Percentiles rank a stretch among this genome's conserved stretches.
These are phyloP conservation scores for Debaryomycetaceae sp. DNA, from an alignment of 1,139 yeast genomes.

Conservation along the genomic window DNA sequence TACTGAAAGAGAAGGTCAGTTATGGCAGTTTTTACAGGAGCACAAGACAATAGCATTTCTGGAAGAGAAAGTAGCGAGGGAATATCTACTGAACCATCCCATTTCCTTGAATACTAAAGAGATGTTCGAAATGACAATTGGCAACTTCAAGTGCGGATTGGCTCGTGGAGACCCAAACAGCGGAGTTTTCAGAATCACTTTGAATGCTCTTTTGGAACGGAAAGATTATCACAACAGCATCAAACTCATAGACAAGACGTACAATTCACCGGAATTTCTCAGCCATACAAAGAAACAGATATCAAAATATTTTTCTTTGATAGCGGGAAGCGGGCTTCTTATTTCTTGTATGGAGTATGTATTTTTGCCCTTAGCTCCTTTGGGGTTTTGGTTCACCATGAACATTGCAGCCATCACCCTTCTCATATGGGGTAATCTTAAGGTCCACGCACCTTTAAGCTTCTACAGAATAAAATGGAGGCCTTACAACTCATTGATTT, in stretches of 20 bases:
- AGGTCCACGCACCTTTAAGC: conserved; percentile 13
- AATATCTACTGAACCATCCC: conserved; percentile 22
- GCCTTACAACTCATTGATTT: conserved; percentile 20
- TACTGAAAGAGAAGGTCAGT: conserved; percentile 15
- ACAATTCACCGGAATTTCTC: conserved; percentile 11
- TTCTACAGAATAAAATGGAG: conserved; percentile 37
- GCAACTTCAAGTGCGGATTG: conserved; percentile 9
- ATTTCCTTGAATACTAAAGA: conserved; percentile 16
- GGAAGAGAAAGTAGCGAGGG: conserved; percentile 10
- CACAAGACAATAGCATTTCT: conserved; percentile 8
- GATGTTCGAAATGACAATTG: conserved; percentile 13
- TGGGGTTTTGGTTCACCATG: conserved; percentile 8
- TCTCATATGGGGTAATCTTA: conserved; percentile 9
- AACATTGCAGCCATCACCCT: conserved; percentile 6
- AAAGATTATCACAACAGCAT: conserved; percentile 36
- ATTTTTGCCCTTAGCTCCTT: conserved; percentile 12
- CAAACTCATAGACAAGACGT: conserved; percentile 27
- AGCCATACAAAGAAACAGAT: conserved; percentile 1
- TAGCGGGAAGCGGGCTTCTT: not conserved
- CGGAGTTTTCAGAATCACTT: conserved; percentile 13
- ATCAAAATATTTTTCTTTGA: not conserved
- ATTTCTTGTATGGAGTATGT: conserved; percentile 2
- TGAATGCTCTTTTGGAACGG: conserved; percentile 21
- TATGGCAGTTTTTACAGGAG: conserved; percentile 13
- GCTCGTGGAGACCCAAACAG: conserved; percentile 4